Evolutionary conservation across 441 rosid species (phyloP), one percentile per base, ranked within the genome.

Genomic region (Populus hybrid): DNA sequence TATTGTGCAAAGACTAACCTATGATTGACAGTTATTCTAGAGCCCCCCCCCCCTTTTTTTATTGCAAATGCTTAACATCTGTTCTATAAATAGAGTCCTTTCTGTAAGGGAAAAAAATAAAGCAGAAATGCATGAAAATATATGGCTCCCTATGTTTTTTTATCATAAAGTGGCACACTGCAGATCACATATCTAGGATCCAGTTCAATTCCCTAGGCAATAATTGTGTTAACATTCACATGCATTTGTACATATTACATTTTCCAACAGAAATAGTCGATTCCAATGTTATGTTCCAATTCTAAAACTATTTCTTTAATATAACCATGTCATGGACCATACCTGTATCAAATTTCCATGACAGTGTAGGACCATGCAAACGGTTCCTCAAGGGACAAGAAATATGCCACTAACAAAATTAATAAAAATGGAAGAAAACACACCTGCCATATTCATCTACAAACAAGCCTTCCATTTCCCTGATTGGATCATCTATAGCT

Each of bases 361-460:
- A 32, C 21, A 57, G 28, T n/a, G 26, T 20, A 67, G 64, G 64
- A 9, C 66, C 66, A 63, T 66, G 32, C 34, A 46, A 16, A 72
- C 14, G 21, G 14, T 54, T 23, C 28, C 8, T 76, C 23, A 66
- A 18, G 36, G 61, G 26, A 42, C 32, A 67, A 40, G 24, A 26
- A 54, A 68, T 5, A 68, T 10, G 34, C 34, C 9, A 46, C 34
- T 8, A 30, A 7, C 50, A 70, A 70, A 10, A 70, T 9, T 30
- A 12, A 23, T 9, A 24, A 6, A 26, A 40, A 40, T 46, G 6
- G 50, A 40, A 63, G 38, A 76, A 38, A 57, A 61, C 88, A 38
- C 77, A 94, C 99, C 99, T 94, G 79, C 99, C 99, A 86, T 96
- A 96, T 88, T 96, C 99, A 84, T 96, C 99, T 67, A 96, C 98